Evolutionary conservation across 495 filamentous ascomycete genomes (phyloP), one percentile per base, ranked within the genome.

Genomic region (Hypoxylon intermedium): DNA sequence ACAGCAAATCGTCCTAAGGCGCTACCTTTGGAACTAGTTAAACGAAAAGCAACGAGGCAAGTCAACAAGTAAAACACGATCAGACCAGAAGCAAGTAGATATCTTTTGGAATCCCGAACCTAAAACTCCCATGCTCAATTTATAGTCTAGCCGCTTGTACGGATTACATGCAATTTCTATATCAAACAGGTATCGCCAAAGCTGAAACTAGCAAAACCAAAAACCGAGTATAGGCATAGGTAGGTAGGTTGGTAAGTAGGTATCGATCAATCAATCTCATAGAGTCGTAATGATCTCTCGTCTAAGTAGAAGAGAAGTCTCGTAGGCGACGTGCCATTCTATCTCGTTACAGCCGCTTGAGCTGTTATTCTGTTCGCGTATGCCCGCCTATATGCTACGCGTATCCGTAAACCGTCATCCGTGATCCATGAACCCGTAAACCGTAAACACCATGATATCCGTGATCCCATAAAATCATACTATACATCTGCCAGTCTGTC

Each of bases 131-230:
- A 9, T 38, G 16, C 50, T 55, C 37, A 36, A 51, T 55, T 55
- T 24, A 9, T 41, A 65, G 56, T 24, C 11, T 41, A 65, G 56
- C 51, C 46, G 55, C 50, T 56, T 55, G 30, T n/a, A n/a, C n/a
- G n/a, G n/a, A n/a, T n/a, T 60, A n/a, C 38, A 49, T 60, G 15
- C 45, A 49, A 48, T 55, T 38, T 60, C 59, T 63, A 56, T 42
- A 37, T 37, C 12, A 37, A 53, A 50, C 30, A 38, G 49, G 61
- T 54, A 59, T 65, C 60, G 36, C 28, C 45, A 24, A 37, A n/a
- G n/a, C n/a, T n/a, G n/a, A n/a, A n/a, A n/a, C n/a, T n/a, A n/a
- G n/a, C n/a, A n/a, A n/a, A n/a, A n/a, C n/a, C n/a, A n/a, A n/a
- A n/a, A n/a, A n/a, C n/a, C n/a, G n/a, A n/a, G n/a, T n/a, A n/a